These are phyloP conservation scores for Metschnikowia arizonensis DNA, from an alignment of 805 yeast genomes.

Conservation along the genomic window DNA sequence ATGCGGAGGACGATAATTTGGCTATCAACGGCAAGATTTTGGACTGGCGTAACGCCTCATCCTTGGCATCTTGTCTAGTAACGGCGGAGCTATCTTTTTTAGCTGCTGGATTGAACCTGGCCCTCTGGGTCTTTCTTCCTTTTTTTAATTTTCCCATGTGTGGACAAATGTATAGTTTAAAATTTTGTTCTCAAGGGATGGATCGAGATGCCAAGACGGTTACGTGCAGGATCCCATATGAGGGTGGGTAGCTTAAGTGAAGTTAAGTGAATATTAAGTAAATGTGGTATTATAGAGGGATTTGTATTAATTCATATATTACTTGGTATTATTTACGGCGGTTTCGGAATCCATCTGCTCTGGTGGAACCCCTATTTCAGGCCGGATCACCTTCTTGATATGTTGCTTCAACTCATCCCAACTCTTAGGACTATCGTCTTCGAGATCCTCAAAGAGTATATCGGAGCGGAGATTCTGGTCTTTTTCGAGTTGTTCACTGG, in stretches of 20 bases:
- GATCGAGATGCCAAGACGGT: neutral
- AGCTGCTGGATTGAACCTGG: conserved; percentile 35
- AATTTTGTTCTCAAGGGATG: conserved; percentile 5
- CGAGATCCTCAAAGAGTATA: conserved; percentile 47
- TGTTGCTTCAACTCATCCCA: conserved; percentile 37
- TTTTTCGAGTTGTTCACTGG: conserved; percentile 56
- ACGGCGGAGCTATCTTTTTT: conserved; percentile 16
- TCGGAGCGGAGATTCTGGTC: conserved; percentile 65
- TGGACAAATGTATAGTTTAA: conserved; percentile 1
- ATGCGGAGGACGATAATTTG: conserved; percentile 56
- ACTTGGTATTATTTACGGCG: neutral
- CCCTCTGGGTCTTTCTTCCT: conserved; percentile 39
- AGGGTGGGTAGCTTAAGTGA: too few species aligned
- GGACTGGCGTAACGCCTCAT: conserved; percentile 46
- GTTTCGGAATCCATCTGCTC: neutral
- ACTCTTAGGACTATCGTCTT: conserved; percentile 32
- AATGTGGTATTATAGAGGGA: too few species aligned
- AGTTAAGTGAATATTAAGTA: too few species aligned
- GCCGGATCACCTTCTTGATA: conserved; percentile 31
- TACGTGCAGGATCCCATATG: neutral
- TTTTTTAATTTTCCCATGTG: conserved; percentile 74
- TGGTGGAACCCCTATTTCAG: conserved; percentile 11
- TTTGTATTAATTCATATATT: neutral
- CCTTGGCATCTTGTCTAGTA: conserved; percentile 31
- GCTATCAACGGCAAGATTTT: conserved; percentile 66